Base-by-base conservation (phyloP, 306 rosid genomes). In the Ormosia emarginata region DNA sequence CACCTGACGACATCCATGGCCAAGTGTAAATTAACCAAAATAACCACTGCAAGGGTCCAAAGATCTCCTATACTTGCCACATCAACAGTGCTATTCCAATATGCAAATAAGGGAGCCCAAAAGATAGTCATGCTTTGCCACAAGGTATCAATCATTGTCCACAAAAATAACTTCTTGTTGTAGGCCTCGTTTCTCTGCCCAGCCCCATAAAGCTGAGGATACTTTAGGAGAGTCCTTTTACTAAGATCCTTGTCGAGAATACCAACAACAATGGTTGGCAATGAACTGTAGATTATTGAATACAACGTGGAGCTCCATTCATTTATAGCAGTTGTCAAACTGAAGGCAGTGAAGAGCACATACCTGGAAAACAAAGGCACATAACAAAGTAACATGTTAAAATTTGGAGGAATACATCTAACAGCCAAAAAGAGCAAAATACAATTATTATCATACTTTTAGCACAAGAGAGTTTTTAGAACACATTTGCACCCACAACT, bases 231-330 rank as follows among this genome's bases (percentile, higher is more conserved):
- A 62, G 97, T 93, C 86, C 90, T 81, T 86, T 82, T 88, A 47
- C 97, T 89, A 34, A 95, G 90, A 87, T 95, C 96, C 88, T 95
- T 95, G 90, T 95, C 99, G 13, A 95, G 98, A 87, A 95, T 86
- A 67, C 97, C 98, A 68, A 93, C 98, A 67, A 90, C 41, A 29
- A 95, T 93, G 5, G 99, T 95, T 33, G 99, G 99, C 66, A 91
- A 29, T 11, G 97, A 79, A 67, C 93, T 87, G 84, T 95, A 95
- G 75, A 95, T 50, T 79, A 96, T 83, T 36, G 99, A 93, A 75
- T 91, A 96, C 62, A 96, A 83, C 55, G 89, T 83, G 37, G 92
- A 85, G 79, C 97, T 96, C 99, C 99, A 96, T 84, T 96, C 98
- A 29, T 88, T 96, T 80, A 96, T 91, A 10, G 99, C 98, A 4